phyloP scores from a whole-genome alignment of 352 stramenopile genomes.

The Pythium sukuiense region DNA sequence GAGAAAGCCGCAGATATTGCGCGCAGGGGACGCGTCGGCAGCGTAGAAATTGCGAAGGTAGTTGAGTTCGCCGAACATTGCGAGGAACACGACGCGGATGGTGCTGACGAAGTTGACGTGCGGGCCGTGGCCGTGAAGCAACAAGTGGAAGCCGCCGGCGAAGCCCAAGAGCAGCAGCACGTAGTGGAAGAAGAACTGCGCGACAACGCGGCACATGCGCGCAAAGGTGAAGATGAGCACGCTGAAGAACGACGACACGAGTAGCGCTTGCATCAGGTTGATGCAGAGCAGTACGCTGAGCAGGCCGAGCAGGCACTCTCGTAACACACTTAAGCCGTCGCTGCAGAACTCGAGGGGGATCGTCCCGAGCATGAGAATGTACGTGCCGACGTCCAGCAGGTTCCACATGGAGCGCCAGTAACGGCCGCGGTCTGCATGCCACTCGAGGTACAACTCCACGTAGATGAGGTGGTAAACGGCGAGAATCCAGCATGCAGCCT shows the following conservation, averaged over 20 bases:
- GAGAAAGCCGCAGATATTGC: constrained; percentile 45
- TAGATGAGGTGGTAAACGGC: constrained; percentile 56
- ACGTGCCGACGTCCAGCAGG: constrained; percentile 50
- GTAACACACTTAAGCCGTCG: constrained; percentile 32
- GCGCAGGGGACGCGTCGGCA: constrained; percentile 33
- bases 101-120: constrained; percentile 49
- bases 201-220: constrained; percentile 55
- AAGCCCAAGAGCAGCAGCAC: constrained; percentile 51
- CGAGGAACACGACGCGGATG: constrained; percentile 56
- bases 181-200: constrained; percentile 58
- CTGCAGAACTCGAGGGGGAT: constrained; percentile 49
- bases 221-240: constrained; percentile 69
- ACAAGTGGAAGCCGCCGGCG: constrained; percentile 42
- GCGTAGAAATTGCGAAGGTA: constrained; percentile 56
- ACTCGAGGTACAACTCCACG: constrained; percentile 63
- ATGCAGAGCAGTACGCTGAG: constrained; percentile 53
- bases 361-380: constrained; percentile 43
- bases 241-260: constrained; percentile 60
- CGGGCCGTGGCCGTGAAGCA: constrained; percentile 43
- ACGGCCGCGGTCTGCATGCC: constrained; percentile 33
- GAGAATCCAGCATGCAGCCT: constrained; percentile 43
- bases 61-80: constrained; percentile 57
- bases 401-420: constrained; percentile 66
- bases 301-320: constrained; percentile 50
- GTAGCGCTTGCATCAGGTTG: constrained; percentile 54